phyloP scores from a whole-genome alignment of 805 yeast genomes.

The Hanseniaspora lachancei region DNA sequence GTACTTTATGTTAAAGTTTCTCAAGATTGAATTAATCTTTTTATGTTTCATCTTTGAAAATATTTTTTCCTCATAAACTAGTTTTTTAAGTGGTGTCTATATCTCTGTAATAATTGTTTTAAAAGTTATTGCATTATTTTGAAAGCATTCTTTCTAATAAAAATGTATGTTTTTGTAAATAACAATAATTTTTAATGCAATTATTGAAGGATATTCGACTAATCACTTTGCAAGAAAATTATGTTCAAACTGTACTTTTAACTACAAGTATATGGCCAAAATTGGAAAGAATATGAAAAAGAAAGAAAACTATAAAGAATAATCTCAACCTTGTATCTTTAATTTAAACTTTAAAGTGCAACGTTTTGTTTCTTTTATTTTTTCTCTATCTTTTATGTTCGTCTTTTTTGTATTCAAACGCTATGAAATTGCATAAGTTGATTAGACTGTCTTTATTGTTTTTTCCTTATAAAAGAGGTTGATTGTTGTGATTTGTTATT shows the following conservation, averaged over 20 bases:
- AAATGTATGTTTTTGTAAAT: not conserved
- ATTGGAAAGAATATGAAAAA: not conserved
- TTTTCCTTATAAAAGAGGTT: not conserved
- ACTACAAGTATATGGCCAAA: not conserved
- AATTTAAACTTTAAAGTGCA: not conserved
- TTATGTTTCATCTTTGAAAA: not conserved
- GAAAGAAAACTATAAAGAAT: not conserved
- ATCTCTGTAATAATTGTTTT: not conserved
- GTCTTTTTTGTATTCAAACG: not conserved
- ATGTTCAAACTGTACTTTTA: not conserved
- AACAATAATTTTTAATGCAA: not conserved
- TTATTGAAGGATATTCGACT: not conserved
- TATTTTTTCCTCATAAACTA: not conserved
- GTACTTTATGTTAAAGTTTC: constrained; percentile 4
- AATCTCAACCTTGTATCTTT: not conserved
- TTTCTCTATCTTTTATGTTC: not conserved
- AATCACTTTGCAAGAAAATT: not conserved
- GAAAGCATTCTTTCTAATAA: not conserved
- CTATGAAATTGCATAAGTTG: not conserved
- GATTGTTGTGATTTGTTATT: not conserved
- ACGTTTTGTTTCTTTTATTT: constrained; percentile 8
- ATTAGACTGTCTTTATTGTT: not conserved
- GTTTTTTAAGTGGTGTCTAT: not conserved
- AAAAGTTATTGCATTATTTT: not conserved
- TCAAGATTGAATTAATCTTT: not conserved